Conservation (phyloP, 768 basidiomycete species). For the Kockovaella imperatae region DNA sequence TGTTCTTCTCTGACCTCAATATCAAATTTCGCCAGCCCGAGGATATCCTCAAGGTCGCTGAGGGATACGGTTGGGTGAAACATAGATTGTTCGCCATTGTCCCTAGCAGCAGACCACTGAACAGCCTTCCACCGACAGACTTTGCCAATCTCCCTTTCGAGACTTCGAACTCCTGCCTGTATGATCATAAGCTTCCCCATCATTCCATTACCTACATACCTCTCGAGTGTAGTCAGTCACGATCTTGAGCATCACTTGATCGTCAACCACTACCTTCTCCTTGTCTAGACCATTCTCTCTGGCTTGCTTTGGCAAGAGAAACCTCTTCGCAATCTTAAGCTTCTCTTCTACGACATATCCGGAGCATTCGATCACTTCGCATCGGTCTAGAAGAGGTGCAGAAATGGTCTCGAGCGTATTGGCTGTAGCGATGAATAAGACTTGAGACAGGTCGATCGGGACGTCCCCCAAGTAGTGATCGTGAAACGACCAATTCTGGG, state of each 20-base stretch:
- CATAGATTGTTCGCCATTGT: slow-evolving; percentile 31
- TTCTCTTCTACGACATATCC: slow-evolving; percentile 89
- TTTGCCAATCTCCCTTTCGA: slow-evolving; percentile 77
- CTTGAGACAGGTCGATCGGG: slow-evolving; percentile 68
- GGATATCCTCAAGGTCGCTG: slow-evolving; percentile 69
- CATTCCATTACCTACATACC: slow-evolving; percentile 17
- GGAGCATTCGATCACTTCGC: slow-evolving; percentile 65
- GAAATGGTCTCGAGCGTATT: slow-evolving; percentile 85
- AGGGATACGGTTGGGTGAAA: slow-evolving; percentile 61
- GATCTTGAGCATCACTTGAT: slow-evolving; percentile 63
- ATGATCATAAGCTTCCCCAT: neutral
- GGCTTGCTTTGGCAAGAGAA: slow-evolving; percentile 83
- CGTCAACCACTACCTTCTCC: slow-evolving; percentile 58
- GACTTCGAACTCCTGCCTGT: slow-evolving; percentile 73
- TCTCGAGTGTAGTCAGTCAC: slow-evolving; percentile 78
- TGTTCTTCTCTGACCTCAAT: slow-evolving; percentile 70
- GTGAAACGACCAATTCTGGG: slow-evolving; percentile 62
- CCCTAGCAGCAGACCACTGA: slow-evolving; percentile 64
- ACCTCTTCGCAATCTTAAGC: slow-evolving; percentile 74
- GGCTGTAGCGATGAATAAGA: slow-evolving; percentile 87
- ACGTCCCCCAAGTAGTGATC: slow-evolving; percentile 55
- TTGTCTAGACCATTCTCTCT: slow-evolving; percentile 63
- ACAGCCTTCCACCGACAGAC: slow-evolving; percentile 91
- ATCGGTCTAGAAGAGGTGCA: slow-evolving; percentile 77
- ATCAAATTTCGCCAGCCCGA: slow-evolving; percentile 74